Conservation (phyloP, 805 yeast species). For the Nematodospora valgi region DNA sequence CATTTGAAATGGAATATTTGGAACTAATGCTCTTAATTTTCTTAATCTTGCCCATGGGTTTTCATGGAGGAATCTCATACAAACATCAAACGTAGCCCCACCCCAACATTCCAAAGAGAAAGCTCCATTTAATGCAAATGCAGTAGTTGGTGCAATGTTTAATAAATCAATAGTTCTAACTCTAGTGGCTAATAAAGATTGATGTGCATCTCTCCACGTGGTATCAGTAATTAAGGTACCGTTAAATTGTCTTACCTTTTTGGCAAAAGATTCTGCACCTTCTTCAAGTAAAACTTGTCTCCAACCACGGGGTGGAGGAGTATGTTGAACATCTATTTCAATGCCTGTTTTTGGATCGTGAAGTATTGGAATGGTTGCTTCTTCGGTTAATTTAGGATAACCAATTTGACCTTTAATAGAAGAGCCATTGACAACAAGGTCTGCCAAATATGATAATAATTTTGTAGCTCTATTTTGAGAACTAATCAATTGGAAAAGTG, state of each 20-base stretch:
- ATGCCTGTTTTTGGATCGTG: conserved; percentile 59
- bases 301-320: conserved; percentile 74
- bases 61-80: conserved; percentile 97
- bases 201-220: conserved; percentile 99
- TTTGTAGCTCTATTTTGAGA: conserved; percentile 98
- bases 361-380: conserved; percentile 72
- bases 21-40: conserved; percentile 82
- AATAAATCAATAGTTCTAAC: conserved; percentile 90
- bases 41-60: conserved; percentile 98
- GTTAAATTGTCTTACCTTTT: conserved; percentile 74
- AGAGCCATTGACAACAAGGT: conserved; percentile 92
- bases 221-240: conserved; percentile 97
- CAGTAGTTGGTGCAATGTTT: conserved; percentile 91
- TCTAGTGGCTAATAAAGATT: conserved; percentile 94
- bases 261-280: conserved; percentile 90
- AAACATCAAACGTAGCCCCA: conserved; percentile 99
- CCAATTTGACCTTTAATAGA: conserved; percentile 96
- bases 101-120: conserved; percentile 99
- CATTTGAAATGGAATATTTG: conserved; percentile 99
- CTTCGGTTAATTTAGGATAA: conserved; percentile 72
- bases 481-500: conserved; percentile 87
- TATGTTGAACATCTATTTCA: conserved; percentile 52
- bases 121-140: conserved; percentile 84
- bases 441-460: conserved; percentile 85
- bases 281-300: conserved; percentile 78